Percentiles rank a stretch among this genome's conserved stretches.
phyloP scores from a whole-genome alignment of 1,139 yeast genomes.

The Hansenula anomala region DNA sequence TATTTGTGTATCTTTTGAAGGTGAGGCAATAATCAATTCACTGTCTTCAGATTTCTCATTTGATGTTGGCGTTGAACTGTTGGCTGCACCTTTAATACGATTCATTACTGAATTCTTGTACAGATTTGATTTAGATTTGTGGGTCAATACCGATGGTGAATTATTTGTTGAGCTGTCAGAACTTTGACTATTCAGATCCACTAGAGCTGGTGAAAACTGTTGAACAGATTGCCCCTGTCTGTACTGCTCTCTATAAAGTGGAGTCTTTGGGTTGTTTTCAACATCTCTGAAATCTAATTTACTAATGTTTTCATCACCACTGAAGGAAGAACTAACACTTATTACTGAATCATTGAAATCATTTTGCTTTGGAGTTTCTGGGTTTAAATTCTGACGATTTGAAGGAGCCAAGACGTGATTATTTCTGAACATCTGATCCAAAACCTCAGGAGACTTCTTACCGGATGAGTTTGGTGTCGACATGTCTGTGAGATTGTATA shows the following conservation, averaged over 20 bases:
- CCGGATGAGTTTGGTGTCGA: not conserved
- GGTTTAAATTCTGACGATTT: constrained; percentile 8
- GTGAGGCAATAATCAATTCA: not conserved
- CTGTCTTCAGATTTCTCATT: not conserved
- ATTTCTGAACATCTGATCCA: not conserved
- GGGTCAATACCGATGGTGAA: constrained; percentile 9
- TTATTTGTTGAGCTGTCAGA: not conserved
- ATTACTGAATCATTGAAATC: constrained; percentile 1
- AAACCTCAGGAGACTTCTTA: not conserved
- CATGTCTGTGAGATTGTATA: not conserved
- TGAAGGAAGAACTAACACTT: constrained; percentile 5
- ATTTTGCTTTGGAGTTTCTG: no score
- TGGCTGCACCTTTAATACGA: not conserved
- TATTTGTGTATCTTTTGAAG: not conserved
- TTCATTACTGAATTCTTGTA: not conserved
- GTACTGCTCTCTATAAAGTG: constrained; percentile 13
- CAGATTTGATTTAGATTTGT: not conserved
- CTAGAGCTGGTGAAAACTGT: constrained; percentile 10
- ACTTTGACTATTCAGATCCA: not conserved
- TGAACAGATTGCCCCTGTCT: constrained; percentile 1
- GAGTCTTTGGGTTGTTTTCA: constrained; percentile 20
- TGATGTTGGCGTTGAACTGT: not conserved
- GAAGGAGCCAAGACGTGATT: constrained; percentile 5
- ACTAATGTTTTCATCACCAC: constrained; percentile 8
- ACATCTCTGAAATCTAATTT: constrained; percentile 14